These are phyloP conservation scores for Eimeria acervulina DNA, from an alignment of 169 alveolate genomes.

Conservation along the genomic window DNA sequence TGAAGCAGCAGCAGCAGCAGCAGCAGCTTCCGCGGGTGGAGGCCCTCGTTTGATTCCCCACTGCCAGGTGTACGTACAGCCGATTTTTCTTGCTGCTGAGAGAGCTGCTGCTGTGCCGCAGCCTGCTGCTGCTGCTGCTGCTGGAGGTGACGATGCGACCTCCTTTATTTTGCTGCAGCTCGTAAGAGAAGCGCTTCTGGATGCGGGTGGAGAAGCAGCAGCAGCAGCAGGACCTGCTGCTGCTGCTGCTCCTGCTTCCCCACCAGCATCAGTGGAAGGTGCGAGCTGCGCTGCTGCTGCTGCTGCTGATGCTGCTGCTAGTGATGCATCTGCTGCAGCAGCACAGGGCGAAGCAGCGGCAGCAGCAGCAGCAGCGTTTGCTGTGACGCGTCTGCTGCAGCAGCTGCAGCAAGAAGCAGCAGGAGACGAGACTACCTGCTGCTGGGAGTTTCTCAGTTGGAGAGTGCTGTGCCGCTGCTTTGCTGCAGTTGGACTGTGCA, in stretches of 20 bases:
- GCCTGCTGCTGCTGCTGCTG: conserved; percentile 47
- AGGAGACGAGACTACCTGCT: too few species aligned
- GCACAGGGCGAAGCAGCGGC: not conserved
- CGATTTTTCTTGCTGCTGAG: conserved; percentile 62
- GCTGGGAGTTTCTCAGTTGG: not conserved
- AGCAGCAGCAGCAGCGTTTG: conserved; percentile 31
- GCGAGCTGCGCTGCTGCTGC: not conserved
- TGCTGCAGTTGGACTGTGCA: conserved; percentile 10
- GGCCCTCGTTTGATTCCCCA: not conserved
- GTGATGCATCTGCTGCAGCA: not conserved
- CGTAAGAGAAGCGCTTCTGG: conserved; percentile 26
- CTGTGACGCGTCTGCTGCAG: not conserved
- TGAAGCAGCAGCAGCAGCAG: not conserved
- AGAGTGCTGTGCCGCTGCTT: not conserved
- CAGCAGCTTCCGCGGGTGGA: not conserved
- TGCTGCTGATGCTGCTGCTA: conserved; percentile 4
- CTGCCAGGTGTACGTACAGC: conserved; percentile 52
- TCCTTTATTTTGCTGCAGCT: conserved; percentile 26
- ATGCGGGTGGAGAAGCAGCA: conserved; percentile 36
- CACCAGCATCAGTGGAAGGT: not conserved
- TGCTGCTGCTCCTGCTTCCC: conserved; percentile 10
- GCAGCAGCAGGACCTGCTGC: conserved; percentile 34
- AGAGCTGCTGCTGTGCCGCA: conserved; percentile 54
- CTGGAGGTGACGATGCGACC: conserved; percentile 3
- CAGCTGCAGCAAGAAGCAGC: not conserved